Conservation (phyloP, 306 rosid species). For the Trifolium subterraneum region DNA sequence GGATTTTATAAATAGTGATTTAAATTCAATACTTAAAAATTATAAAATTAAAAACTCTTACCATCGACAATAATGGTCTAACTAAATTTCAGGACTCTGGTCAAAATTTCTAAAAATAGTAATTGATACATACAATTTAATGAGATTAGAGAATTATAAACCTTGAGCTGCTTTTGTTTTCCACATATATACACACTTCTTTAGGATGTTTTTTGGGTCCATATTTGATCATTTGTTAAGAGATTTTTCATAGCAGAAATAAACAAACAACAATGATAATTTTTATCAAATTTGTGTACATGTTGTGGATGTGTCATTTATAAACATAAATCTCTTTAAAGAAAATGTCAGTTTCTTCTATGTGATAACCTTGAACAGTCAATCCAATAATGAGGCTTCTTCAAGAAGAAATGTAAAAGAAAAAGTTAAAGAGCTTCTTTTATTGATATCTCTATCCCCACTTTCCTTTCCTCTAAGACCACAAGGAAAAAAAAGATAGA, state of each 20-base stretch:
- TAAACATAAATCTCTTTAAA: neutral
- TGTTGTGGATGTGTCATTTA: too few relatives aligned
- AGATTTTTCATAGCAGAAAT: neutral
- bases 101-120: too few relatives aligned
- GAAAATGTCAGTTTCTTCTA: neutral
- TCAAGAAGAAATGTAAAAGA: slow-evolving; percentile 50
- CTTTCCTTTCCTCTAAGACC: slow-evolving; percentile 34
- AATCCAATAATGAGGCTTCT: slow-evolving; percentile 42
- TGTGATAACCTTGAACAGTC: slow-evolving; percentile 16
- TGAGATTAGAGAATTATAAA: too few relatives aligned
- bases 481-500: neutral
- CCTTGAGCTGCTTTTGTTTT: too few relatives aligned
- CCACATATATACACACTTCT: neutral
- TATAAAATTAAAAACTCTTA: too few relatives aligned
- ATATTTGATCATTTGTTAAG: neutral
- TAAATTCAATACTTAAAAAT: too few relatives aligned
- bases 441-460: slow-evolving; percentile 44
- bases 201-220: neutral
- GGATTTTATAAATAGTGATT: too few relatives aligned
- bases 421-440: slow-evolving; percentile 48
- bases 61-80: too few relatives aligned
- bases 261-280: neutral
- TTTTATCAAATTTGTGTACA: neutral
- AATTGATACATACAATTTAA: too few relatives aligned
- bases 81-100: too few relatives aligned